Base-by-base conservation (phyloP, 331 rosid genomes). In the Ulmus americana region DNA sequence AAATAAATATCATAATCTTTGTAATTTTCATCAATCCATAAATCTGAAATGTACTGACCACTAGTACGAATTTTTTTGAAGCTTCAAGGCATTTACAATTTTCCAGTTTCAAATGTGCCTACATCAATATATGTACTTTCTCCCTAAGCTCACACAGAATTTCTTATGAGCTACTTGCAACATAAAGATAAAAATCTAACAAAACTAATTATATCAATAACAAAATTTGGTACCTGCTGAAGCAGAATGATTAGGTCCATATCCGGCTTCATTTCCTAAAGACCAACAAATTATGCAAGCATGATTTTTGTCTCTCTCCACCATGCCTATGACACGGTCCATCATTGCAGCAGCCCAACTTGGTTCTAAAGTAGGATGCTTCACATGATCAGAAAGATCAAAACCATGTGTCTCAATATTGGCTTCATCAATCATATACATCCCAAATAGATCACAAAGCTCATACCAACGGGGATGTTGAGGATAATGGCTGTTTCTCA, bases 341-440 rank as follows among this genome's bases (percentile, higher is more conserved):
- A 92, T 42, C 98, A 92, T 92, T 54, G 98, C 90, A 70, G 85
- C 45, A 57, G 97, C 91, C 98, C 98, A 92, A 68, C 76, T 81
- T 42, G 98, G 95, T 74, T 92, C 90, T 74, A 71, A 58, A 52
- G 98, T 85, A 55, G 98, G 97, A 82, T 92, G 95, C 82, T 85
- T 92, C 76, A 85, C 72, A 79, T 83, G 84, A 45, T 60, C 80
- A 59, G 84, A 80, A 79, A 45, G 3, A 79, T 89, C 95, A 51
- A 92, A 92, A 70, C 86, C 95, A 56, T 92, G 98, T 8, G 98
- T 84, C 83, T 87, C 98, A 35, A 92, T 92, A 63, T 89, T 92
- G 76, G 98, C 97, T 82, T 92, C 98, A 69, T 92, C 98, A 75
- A 92, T 83, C 98, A 92, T 87, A 81, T 92, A 92, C 88, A 89